Evolutionary conservation across 306 rosid species (phyloP), one percentile per base, ranked within the genome.

Genomic region (Prosopis cineraria): DNA sequence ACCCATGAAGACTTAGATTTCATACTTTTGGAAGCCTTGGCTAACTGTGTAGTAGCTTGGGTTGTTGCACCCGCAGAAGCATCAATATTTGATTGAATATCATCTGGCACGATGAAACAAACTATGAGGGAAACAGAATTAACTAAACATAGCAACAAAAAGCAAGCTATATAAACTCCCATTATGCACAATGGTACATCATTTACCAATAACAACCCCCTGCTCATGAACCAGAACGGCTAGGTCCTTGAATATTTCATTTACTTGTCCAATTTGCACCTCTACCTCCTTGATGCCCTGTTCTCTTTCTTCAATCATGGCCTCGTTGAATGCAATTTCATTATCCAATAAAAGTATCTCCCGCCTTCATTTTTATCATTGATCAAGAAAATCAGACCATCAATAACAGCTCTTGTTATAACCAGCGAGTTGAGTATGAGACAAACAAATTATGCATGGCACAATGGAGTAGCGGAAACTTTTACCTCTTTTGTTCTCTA

Each of bases 201-300:
- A 53, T 69, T 78, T 90, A 90, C 97, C 97, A 72, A 90, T 90
- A 79, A 90, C 90, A 4, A 84, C 87, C 22, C 95, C 95, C 74
- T 92, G 97, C 67, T 90, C 93, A 73, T 92, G 91, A 86, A 92
- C 91, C 48, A 92, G 90, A 82, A 92, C 97, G 67, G 97, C 97
- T 65, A 92, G 91, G 84, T 92, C 97, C 84, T 78, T 90, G 83
- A 92, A 92, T 48, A 92, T 92, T 79, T 92, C 95, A 75, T 80
- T 87, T 68, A 85, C 93, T 75, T 90, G 78, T 77, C 91, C 93
- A 67, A 92, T 92, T 78, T 92, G 93, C 81, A 82, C 91, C 83
- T 92, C 76, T 14, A 92, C 88, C 64, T 92, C 94, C 86, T 68
- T 78, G 75, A 92, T 86, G 68, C 94, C 93, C 63, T 88, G 93